phyloP scores from a whole-genome alignment of 78 protist genomes.

The Corallochytrium limacisporum region DNA sequence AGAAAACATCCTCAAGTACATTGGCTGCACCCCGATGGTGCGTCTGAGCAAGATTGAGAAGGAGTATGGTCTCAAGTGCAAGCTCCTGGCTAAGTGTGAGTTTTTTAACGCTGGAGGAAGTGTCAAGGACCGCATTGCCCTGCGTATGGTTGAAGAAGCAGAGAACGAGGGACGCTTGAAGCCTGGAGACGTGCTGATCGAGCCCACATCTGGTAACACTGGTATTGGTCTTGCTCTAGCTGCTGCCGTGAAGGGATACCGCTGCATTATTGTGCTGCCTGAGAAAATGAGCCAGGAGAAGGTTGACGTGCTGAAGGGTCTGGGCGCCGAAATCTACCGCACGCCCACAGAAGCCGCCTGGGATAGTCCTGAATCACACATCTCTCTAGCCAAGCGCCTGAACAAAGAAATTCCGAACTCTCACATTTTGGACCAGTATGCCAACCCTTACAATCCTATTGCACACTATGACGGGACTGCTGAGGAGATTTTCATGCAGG shows the following conservation, averaged over 20 bases:
- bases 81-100: conserved; percentile 87
- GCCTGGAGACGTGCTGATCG: conserved; percentile 79
- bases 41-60: conserved; percentile 51
- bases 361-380: conserved; percentile 62
- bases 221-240: conserved; percentile 86
- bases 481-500: conserved; percentile 61
- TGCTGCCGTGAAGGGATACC: conserved; percentile 84
- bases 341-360: conserved; percentile 84
- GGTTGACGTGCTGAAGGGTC: conserved; percentile 59
- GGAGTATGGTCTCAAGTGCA: conserved; percentile 72
- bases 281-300: conserved; percentile 89
- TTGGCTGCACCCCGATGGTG: conserved; percentile 91
- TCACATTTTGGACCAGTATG: conserved; percentile 63
- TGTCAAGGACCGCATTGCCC: conserved; percentile 86
- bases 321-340: conserved; percentile 85
- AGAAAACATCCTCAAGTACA: conserved; percentile 49
- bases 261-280: conserved; percentile 85
- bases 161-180: conserved; percentile 66
- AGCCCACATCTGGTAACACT: conserved; percentile 95
- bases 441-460: conserved; percentile 70
- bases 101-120: conserved; percentile 89
- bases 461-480: conserved; percentile 87
- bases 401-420: conserved; percentile 57
- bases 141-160: conserved; percentile 78
- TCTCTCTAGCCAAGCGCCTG: conserved; percentile 64